Percentiles rank a stretch among this genome's conserved stretches.
Conservation (phyloP, 2,329 filamentous ascomycete genomes). For the Torrubiella hemipterigena region DNA sequence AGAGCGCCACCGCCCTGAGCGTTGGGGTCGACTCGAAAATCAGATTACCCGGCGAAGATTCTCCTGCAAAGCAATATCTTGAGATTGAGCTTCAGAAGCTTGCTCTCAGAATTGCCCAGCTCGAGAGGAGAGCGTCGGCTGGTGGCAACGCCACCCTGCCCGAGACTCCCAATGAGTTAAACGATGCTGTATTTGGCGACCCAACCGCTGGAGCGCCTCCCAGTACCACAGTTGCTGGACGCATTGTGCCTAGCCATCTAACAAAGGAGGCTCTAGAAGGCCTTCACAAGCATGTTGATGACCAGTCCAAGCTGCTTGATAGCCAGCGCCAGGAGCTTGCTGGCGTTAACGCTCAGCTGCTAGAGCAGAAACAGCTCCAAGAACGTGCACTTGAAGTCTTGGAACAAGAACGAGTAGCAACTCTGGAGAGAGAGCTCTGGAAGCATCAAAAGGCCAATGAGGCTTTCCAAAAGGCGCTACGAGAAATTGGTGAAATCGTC, state of each 20-base stretch:
- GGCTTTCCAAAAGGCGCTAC: conserved; percentile 92
- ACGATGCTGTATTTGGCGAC: conserved; percentile 51
- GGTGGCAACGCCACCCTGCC: conserved; percentile 51
- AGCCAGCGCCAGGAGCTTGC: conserved; percentile 77
- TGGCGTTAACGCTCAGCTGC: conserved; percentile 73
- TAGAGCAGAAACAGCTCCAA: conserved; percentile 75
- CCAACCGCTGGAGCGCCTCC: conserved; percentile 30
- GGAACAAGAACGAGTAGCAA: conserved; percentile 77
- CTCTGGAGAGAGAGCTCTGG: conserved; percentile 83
- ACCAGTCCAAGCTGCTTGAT: conserved; percentile 85
- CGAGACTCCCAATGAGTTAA: conserved; percentile 69
- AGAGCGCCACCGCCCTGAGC: conserved; percentile 24
- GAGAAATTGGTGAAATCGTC: conserved; percentile 95
- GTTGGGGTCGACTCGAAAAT: conserved; percentile 38
- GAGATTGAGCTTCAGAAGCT: conserved; percentile 77
- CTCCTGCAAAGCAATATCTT: conserved; percentile 62
- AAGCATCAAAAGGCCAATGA: conserved; percentile 98
- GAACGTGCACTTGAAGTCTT: conserved; percentile 72
- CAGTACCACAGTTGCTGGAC: conserved; percentile 26
- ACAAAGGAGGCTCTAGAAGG: conserved; percentile 77
- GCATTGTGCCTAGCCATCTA: conserved; percentile 35
- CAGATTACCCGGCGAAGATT: conserved; percentile 65
- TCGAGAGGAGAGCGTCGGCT: conserved; percentile 66
- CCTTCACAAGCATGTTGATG: conserved; percentile 81
- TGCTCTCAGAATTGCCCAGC: conserved; percentile 62